Conservation (phyloP, 106 monocot genomes). For the Phalaenopsis aphrodite region DNA sequence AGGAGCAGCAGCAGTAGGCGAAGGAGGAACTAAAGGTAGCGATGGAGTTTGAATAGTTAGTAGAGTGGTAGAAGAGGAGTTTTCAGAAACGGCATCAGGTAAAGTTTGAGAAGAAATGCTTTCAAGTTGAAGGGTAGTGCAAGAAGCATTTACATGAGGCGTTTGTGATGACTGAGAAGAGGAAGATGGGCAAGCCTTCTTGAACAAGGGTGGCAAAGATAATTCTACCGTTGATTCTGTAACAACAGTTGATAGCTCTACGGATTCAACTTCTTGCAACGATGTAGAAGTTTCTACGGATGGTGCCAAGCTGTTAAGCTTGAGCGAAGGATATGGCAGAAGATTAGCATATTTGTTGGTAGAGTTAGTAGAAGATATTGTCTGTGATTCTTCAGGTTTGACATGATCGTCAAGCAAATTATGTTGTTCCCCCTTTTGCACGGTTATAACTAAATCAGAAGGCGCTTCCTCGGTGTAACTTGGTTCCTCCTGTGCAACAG, state of each 20-base stretch:
- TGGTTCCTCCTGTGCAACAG: constrained; percentile 17
- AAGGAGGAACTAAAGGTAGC: background rate
- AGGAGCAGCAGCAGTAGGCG: background rate
- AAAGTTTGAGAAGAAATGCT: background rate
- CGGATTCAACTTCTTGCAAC: background rate
- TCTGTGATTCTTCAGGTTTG: constrained; percentile 10
- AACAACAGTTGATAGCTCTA: background rate
- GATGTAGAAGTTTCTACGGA: background rate
- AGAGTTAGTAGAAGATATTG: constrained; percentile 17
- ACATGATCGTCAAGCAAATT: background rate
- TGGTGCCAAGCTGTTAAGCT: constrained; percentile 16
- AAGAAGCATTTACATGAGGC: background rate
- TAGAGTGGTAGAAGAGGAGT: background rate
- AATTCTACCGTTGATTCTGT: background rate
- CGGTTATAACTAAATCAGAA: constrained; percentile 10
- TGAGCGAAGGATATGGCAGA: constrained; percentile 16
- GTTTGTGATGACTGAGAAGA: background rate
- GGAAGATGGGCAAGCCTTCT: background rate
- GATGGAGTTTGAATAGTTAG: background rate
- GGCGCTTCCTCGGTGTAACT: constrained; percentile 11
- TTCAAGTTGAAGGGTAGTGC: background rate
- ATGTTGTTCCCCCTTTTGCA: constrained; percentile 17
- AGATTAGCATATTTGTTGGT: constrained; percentile 19
- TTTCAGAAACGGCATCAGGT: background rate
- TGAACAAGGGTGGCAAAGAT: background rate